Conservation (phyloP, 306 rosid genomes). For the Boehmeria nivea region DNA sequence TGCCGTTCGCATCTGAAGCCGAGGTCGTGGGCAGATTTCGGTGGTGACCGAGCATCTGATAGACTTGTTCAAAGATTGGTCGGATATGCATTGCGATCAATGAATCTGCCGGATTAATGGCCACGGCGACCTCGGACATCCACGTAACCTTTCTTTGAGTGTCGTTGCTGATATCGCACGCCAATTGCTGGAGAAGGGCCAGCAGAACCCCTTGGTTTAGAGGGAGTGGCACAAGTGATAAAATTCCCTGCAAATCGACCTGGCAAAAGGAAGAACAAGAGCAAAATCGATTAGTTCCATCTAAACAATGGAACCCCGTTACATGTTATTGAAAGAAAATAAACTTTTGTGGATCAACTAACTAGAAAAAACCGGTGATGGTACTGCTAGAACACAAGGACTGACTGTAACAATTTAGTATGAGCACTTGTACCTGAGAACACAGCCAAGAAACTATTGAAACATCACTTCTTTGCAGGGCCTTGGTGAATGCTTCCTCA, state of each 20-base stretch:
- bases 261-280: conserved; percentile 25
- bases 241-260: conserved; percentile 52
- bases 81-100: conserved; percentile 40
- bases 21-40: conserved; percentile 38
- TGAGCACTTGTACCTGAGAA: conserved; percentile 46
- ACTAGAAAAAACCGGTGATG: not conserved
- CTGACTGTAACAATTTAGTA: not conserved
- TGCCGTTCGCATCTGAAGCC: conserved; percentile 43
- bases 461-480: conserved; percentile 58
- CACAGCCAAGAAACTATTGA: conserved; percentile 71
- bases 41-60: conserved; percentile 42
- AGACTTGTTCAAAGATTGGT: conserved; percentile 52
- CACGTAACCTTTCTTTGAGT: conserved; percentile 51
- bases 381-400: not conserved
- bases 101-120: conserved; percentile 53
- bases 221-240: conserved; percentile 52
- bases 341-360: not conserved
- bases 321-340: not conserved
- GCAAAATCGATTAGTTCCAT: too few species aligned
- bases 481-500: conserved; percentile 66
- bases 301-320: not conserved
- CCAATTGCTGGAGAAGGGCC: conserved; percentile 64
- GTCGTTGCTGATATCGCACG: conserved; percentile 45
- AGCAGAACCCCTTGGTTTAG: conserved; percentile 70
- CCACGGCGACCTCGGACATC: conserved; percentile 64